phyloP scores from a whole-genome alignment of 148 eudicot genomes.

The Vaccinium macrocarpon region DNA sequence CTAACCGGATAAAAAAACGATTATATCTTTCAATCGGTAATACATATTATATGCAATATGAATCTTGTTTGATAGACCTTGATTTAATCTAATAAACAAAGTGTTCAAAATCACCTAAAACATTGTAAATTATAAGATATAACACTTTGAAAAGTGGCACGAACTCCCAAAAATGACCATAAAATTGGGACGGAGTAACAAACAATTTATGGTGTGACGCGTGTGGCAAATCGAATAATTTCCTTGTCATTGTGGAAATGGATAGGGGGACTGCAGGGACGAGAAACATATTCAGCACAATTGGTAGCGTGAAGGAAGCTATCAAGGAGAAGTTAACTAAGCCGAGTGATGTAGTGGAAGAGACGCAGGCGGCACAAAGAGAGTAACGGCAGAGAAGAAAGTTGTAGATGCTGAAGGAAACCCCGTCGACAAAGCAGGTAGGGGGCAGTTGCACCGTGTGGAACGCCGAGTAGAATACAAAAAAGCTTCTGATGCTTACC shows the following conservation, averaged over 20 bases:
- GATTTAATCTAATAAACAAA: no score
- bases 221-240: background rate
- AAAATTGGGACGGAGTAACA: no score
- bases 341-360: conserved; percentile 27
- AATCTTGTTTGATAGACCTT: no score
- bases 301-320: conserved; percentile 38
- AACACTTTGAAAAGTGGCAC: no score
- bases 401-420: conserved; percentile 36
- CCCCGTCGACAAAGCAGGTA: conserved; percentile 30
- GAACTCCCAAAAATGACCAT: no score
- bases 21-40: no score
- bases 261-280: conserved; percentile 40
- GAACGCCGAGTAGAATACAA: background rate
- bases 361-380: conserved; percentile 4
- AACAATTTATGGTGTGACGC: no score
- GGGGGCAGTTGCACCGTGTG: conserved; percentile 14
- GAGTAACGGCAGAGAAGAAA: conserved; percentile 19
- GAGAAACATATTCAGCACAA: conserved; percentile 34
- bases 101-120: no score
- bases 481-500: background rate
- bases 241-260: background rate
- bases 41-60: no score
- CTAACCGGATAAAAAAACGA: no score
- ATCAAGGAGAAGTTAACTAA: conserved; percentile 47
- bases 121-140: no score